Percentiles rank a stretch among this genome's conserved stretches.
phyloP scores from a whole-genome alignment of 306 rosid genomes.

The Astragalus membranaceus region DNA sequence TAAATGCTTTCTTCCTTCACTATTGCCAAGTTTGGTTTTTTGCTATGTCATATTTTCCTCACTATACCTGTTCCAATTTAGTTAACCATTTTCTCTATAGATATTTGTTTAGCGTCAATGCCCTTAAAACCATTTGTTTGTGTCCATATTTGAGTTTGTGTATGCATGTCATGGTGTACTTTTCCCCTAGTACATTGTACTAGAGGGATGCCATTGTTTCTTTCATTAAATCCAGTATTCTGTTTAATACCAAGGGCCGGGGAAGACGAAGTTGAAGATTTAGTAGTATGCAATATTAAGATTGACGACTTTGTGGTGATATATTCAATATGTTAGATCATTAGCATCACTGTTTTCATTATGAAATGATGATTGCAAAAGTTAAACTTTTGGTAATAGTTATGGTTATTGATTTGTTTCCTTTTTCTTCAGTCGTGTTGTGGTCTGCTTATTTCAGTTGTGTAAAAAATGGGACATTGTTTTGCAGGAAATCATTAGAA shows the following conservation, averaged over 20 bases:
- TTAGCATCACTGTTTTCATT: neutral
- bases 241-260: neutral
- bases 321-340: neutral
- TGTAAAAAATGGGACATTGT: slow-evolving; percentile 2
- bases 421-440: slow-evolving; percentile 2
- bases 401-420: neutral
- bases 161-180: neutral
- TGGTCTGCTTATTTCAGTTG: slow-evolving; percentile 18
- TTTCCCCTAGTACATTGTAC: neutral
- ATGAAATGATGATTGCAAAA: neutral
- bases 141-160: neutral
- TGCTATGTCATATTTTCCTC: neutral
- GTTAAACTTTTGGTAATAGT: neutral
- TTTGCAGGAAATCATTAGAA: slow-evolving; percentile 83
- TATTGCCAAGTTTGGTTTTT: neutral
- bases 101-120: neutral
- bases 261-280: neutral
- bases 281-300: neutral
- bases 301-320: neutral
- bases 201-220: neutral
- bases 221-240: neutral
- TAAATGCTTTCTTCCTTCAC: slow-evolving; percentile 12
- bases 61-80: neutral
- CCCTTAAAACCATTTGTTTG: neutral
- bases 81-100: neutral